Evolutionary conservation across 345 rosid species (phyloP).

Genomic region (Salix viminalis): DNA sequence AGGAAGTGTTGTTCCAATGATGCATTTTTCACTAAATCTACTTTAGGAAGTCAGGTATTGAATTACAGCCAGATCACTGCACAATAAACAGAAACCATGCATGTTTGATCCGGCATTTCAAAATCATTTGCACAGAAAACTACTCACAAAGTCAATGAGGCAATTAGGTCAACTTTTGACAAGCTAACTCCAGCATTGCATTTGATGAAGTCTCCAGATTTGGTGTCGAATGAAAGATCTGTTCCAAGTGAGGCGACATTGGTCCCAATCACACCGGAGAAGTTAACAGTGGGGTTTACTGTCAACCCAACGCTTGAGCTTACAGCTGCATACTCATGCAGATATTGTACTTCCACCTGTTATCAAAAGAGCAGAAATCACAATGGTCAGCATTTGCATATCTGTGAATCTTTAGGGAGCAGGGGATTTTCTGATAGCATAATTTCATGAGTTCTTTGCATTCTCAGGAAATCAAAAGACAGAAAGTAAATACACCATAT

Average conservation of each 20-base stretch:
- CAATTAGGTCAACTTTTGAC: constrained; percentile 63
- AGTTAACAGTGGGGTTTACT: constrained; percentile 70
- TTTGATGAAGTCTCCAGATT: constrained; percentile 67
- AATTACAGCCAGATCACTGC: neutral
- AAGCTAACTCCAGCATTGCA: constrained; percentile 74
- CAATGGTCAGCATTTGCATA: neutral
- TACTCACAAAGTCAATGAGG: constrained; percentile 68
- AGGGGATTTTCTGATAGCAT: neutral
- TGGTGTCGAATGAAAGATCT: constrained; percentile 76
- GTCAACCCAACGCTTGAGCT: constrained; percentile 81
- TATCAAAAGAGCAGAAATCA: neutral
- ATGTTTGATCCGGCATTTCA: neutral
- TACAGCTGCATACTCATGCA: constrained; percentile 81
- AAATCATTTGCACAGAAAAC: neutral
- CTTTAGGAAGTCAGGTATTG: neutral
- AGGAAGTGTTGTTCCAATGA: neutral
- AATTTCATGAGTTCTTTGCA: neutral
- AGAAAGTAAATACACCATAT: neutral
- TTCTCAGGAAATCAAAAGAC: neutral
- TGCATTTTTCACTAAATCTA: neutral
- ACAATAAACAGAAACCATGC: neutral
- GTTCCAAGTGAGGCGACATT: constrained; percentile 60
- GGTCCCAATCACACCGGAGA: constrained; percentile 75
- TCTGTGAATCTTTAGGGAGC: neutral
- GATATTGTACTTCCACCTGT: constrained; percentile 83